Evolutionary conservation across 2,329 filamentous ascomycete species (phyloP).

Genomic region (Periconia sp.): DNA sequence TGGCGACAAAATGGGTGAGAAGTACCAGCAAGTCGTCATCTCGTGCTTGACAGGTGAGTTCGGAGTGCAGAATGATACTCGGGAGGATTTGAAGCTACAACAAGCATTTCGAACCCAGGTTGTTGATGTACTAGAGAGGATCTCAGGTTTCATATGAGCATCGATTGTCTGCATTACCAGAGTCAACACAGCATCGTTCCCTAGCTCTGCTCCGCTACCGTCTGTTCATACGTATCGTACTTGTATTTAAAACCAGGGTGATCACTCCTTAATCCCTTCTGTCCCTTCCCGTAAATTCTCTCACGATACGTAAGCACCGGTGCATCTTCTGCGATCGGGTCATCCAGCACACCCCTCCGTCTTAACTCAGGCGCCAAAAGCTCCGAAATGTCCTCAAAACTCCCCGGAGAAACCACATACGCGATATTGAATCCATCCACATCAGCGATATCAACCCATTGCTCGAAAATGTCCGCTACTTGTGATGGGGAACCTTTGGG

Average conservation of each 20-base stretch:
- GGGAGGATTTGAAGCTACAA: constrained; percentile 25
- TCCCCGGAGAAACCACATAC: constrained; percentile 21
- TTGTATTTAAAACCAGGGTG: constrained; percentile 21
- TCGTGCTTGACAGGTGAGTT: constrained; percentile 19
- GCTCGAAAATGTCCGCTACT: constrained; percentile 70
- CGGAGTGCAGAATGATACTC: constrained; percentile 17
- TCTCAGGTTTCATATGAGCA: too few species aligned
- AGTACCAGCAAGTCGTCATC: constrained; percentile 17
- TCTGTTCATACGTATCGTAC: constrained; percentile 20
- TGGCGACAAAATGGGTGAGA: constrained; percentile 13
- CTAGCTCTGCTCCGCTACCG: constrained; percentile 7
- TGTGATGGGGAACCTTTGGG: constrained; percentile 66
- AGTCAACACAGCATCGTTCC: too few species aligned
- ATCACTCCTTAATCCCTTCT: constrained; percentile 15
- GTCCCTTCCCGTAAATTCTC: constrained; percentile 18
- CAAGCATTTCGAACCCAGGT: constrained; percentile 23
- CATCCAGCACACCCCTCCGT: constrained; percentile 14
- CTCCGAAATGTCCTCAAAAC: constrained; percentile 18
- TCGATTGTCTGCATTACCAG: too few species aligned
- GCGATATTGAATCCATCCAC: constrained; percentile 75
- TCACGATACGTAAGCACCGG: constrained; percentile 19
- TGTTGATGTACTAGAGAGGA: constrained; percentile 20
- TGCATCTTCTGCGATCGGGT: constrained; percentile 9
- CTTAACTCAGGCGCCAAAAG: constrained; percentile 21
- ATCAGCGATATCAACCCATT: constrained; percentile 70